Base-by-base conservation (phyloP, 2,329 filamentous ascomycete genomes). In the Xylariaceae sp. region DNA sequence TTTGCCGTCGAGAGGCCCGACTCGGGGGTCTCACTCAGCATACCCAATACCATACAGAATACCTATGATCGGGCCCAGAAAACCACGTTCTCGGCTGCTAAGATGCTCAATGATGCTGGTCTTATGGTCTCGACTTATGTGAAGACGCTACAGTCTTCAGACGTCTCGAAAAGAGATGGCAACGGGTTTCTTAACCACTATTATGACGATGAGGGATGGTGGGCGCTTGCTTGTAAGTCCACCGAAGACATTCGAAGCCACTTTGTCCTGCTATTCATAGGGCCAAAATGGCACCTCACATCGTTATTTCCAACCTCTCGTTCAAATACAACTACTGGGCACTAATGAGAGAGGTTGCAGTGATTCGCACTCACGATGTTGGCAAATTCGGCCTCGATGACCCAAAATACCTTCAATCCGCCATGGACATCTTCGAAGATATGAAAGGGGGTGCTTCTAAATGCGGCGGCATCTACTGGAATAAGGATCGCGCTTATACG, bases 201-300 rank as follows among this genome's bases (percentile, higher is more conserved):
- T 64, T 85, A 84, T 65, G 83, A 86, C 65, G 83, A 86, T 67
- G 81, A 84, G 70, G 78, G 83, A 39, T 86, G 83, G 83, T 87
- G 84, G 84, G 83, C 79, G 2, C 74, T 86, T 55, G 83, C 77
- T 11, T 9, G 63, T 64, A 60, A 62, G 63, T 61, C 34, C 4
- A n/a, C 30, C 7, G 52, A 2, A 15, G 5, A 30, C 8, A 8
- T 6, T 37, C 13, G 23, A 53, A 18, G 10, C 2, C 30, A 2
- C 18, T 9, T 4, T 55, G 34, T 30, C n/a, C 48, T 39, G n/a
- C 49, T 4, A 47, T 6, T 15, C 13, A 44, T 44, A 10, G 11
- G 34, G 44, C 53, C 2, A 15, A 42, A 42, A 5, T 9, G 37
- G 11, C 8, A 42, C 2, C 7, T 30, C 5, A 30, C 37, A 4